A percentile compares a stretch with the other conserved stretches of the same genome.
phyloP scores from a whole-genome alignment of 2,329 filamentous ascomycete species.

The Phyllosticta citrichinensis region DNA sequence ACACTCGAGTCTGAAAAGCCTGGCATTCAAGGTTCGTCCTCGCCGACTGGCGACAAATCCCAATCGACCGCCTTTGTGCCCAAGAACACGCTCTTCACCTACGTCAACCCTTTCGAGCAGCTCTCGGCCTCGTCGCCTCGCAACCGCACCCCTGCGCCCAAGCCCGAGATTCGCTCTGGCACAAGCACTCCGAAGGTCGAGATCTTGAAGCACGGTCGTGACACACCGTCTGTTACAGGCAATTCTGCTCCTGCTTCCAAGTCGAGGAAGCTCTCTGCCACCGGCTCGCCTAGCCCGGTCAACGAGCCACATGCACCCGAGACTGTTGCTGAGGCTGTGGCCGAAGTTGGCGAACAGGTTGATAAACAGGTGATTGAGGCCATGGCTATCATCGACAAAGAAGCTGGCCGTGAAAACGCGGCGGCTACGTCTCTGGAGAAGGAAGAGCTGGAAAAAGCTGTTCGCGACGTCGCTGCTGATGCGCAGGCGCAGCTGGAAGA shows the following conservation, averaged over 20 bases:
- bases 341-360: slow-evolving; percentile 51
- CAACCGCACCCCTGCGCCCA: slow-evolving; percentile 39
- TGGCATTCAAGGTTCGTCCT: slow-evolving; percentile 24
- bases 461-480: slow-evolving; percentile 13
- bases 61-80: slow-evolving; percentile 22
- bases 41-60: slow-evolving; percentile 21
- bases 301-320: slow-evolving; percentile 32
- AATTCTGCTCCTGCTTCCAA: slow-evolving; percentile 21
- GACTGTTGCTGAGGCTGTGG: slow-evolving; percentile 61
- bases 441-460: slow-evolving; percentile 31
- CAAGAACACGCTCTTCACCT: slow-evolving; percentile 49
- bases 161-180: slow-evolving; percentile 24
- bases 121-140: slow-evolving; percentile 56
- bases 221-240: slow-evolving; percentile 22
- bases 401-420: slow-evolving; percentile 26
- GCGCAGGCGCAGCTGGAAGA: slow-evolving; percentile 40
- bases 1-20: slow-evolving; percentile 23
- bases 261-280: slow-evolving; percentile 24
- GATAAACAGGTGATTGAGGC: slow-evolving; percentile 56
- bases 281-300: slow-evolving; percentile 12
- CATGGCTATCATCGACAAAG: slow-evolving; percentile 43
- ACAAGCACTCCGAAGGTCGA: slow-evolving; percentile 30
- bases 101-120: slow-evolving; percentile 64
- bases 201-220: slow-evolving; percentile 36
- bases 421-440: slow-evolving; percentile 30